Base-by-base conservation (phyloP, 495 filamentous ascomycete species). In the Haplographium delicatum region DNA sequence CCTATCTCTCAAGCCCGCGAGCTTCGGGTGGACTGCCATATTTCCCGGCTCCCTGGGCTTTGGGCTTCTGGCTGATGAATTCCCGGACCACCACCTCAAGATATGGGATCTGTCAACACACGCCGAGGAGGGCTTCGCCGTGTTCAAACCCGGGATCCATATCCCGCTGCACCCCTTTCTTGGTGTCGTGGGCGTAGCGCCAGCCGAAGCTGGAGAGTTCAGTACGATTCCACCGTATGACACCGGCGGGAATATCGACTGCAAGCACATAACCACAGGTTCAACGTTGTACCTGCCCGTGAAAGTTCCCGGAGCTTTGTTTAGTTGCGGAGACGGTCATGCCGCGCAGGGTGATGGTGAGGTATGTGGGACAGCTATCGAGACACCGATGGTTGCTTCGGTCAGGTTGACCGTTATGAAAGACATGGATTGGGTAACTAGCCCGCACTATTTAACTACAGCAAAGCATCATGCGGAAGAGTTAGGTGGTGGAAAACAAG, bases 321-420 rank as follows among this genome's bases (percentile, higher is more conserved):
- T 78, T 57, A 72, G 69, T 60, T 76, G 72, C 51, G 74, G 74
- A 28, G 74, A 78, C 45, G 74, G 74, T n/a, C 74, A 78, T 43
- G 74, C 74, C 4, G 72, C 73, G 0, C 72, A 78, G 51, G 74
- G 74, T n/a, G 70, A 73, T 45, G 74, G 74, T 19, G 74, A 78
- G 52, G 71, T 75, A 28, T 78, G 74, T 50, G 74, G 74, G 20
- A 74, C 72, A 24, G 74, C 74, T 42, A 78, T 78, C 58, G 74
- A 78, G 64, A 76, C 72, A 18, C 69, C 69, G 13, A 72, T 78
- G 61, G 63, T 64, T 33, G 74, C 70, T 1, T 68, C 62, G 6
- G 51, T 78, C 15, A 68, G 71, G 16, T 66, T 78, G 23, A 68
- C 69, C 7, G 54, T 76, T 16, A 58, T 64, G 57, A 74, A 75